Conservation (phyloP, 176 grass and related monocot genomes). For the Lolium perenne region DNA sequence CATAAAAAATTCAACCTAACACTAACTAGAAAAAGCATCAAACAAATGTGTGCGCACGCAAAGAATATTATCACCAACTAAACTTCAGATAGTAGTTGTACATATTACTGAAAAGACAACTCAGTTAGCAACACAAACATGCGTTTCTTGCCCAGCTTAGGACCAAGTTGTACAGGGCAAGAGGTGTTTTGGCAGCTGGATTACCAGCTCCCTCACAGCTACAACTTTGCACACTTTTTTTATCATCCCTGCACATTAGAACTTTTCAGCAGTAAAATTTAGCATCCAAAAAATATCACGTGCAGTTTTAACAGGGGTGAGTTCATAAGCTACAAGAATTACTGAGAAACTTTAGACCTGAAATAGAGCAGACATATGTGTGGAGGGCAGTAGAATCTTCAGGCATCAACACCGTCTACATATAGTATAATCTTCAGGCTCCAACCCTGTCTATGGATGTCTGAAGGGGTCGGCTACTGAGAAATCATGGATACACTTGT, state of each 20-base stretch:
- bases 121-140: background rate
- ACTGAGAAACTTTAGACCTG: background rate
- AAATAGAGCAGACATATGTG: background rate
- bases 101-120: background rate
- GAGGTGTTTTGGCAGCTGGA: background rate
- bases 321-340: background rate
- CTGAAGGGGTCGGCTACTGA: background rate
- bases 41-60: background rate
- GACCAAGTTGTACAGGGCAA: background rate
- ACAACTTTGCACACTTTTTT: background rate
- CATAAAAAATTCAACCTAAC: background rate
- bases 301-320: background rate
- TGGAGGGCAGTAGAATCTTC: background rate
- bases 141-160: no score
- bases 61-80: background rate
- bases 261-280: background rate
- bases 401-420: no score
- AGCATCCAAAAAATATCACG: background rate
- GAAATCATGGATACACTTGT: background rate
- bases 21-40: background rate
- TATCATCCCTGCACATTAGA: background rate
- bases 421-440: background rate
- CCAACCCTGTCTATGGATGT: background rate
- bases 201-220: background rate
- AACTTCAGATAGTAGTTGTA: background rate